Percentiles rank a stretch among this genome's conserved stretches.
Conservation (phyloP, 1,139 yeast genomes). For the Hansenula sp. region DNA sequence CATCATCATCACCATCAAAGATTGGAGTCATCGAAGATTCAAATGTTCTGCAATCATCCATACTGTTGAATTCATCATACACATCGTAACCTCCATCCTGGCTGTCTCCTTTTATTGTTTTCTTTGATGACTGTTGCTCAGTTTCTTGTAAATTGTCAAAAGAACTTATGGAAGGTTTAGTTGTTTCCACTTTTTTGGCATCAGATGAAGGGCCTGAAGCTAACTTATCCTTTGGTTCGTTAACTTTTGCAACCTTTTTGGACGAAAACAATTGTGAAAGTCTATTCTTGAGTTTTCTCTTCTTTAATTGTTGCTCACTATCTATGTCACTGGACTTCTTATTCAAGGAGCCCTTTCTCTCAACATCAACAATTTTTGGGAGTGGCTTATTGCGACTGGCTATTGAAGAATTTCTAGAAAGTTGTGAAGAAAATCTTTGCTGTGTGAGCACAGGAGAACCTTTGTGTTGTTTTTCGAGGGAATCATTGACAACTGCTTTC, state of each 20-base stretch:
- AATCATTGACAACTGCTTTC: not conserved
- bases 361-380: constrained; percentile 12
- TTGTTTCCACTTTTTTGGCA: too few species aligned
- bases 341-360: too few species aligned
- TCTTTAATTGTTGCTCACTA: constrained; percentile 5
- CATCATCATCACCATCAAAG: constrained; percentile 13
- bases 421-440: not conserved
- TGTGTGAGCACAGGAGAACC: not conserved
- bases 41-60: constrained; percentile 16
- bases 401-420: not conserved
- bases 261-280: constrained; percentile 12
- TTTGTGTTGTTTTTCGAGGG: too few species aligned
- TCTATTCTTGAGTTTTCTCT: constrained; percentile 11
- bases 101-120: too few species aligned
- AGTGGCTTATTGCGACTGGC: constrained; percentile 12
- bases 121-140: too few species aligned
- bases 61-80: not conserved
- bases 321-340: too few species aligned
- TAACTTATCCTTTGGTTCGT: not conserved
- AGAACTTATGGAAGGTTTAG: too few species aligned
- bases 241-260: not conserved
- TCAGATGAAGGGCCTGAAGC: too few species aligned
- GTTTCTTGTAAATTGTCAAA: too few species aligned
- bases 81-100: not conserved
- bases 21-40: constrained; percentile 21